Base-by-base conservation (phyloP, 208 protist species). In the Wallacemonas sp. region DNA sequence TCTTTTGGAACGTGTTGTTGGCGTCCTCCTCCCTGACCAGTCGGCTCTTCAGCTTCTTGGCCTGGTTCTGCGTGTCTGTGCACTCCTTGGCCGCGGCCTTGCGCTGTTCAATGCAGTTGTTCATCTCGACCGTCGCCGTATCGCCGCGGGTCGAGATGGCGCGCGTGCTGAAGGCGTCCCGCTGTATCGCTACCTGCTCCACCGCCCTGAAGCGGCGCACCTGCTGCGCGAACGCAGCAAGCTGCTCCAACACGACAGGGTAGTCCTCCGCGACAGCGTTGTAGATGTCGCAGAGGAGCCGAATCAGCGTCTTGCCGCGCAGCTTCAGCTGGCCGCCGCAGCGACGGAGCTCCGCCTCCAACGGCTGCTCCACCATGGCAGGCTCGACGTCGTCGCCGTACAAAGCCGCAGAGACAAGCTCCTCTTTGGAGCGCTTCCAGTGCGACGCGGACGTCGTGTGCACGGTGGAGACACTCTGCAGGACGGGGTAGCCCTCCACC, bases 331-430 rank as follows among this genome's bases (percentile, higher is more conserved):
- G 16, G 55, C 65, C 20, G 61, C 55, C 41, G 46, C 26, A 23
- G 41, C 67, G 32, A 36, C 59, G 33, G 2, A 46, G 59, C 28
- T 65, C 57, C 29, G 36, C 59, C 7, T 68, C 61, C 10, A 1
- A 16, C 36, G 31, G 61, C 11, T 62, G 31, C 7, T 64, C 61
- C 3, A 59, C 52, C 5, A 41, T 59, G 14, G 52, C 52, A 7
- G 52, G 52, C 14, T 46, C 57, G 16, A 63, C 45, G 23, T 65
- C 61, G 18, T 76, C 68, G 4, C 42, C 54, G n/a, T 61, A 46
- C 25, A 94, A 63, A 0, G 85, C 49, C 0, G 39, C 61, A 11
- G 75, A 50, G 12, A 77, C 74, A 12, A 92, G 70, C 63, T 92
- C 81, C 16, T 49, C 65, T 29, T 77, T 41, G 59, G 89, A 50